Percentiles rank a stretch among this genome's conserved stretches.
Conservation (phyloP, 2,329 filamentous ascomycete species). For the Colletotrichum sp. region DNA sequence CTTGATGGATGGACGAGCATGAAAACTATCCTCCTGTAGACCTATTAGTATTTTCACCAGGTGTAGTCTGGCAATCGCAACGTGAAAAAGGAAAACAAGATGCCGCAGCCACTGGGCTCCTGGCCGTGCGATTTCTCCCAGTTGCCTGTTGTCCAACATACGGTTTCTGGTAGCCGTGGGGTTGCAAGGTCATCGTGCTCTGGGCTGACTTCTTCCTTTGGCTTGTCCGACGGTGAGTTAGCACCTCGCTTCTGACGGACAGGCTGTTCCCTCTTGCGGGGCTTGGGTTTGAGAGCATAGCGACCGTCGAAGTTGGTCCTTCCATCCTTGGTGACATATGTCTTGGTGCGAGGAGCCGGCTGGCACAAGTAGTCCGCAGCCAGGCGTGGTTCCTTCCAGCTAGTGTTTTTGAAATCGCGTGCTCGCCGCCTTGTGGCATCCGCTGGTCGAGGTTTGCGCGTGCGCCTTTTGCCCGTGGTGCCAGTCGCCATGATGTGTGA, state of each 20-base stretch:
- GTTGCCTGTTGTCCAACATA: neutral
- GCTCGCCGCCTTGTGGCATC: neutral
- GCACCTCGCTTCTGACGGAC: neutral
- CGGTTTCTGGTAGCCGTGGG: neutral
- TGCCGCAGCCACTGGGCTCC: constrained; percentile 5
- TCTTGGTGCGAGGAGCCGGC: neutral
- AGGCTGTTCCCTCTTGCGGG: neutral
- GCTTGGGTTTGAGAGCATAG: neutral
- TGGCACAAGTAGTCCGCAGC: neutral
- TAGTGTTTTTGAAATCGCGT: neutral
- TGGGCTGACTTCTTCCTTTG: neutral
- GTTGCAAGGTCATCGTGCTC: neutral
- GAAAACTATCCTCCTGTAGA: constrained; percentile 84
- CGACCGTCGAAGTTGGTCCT: neutral
- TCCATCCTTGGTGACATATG: constrained; percentile 7
- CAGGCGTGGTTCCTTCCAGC: constrained; percentile 16
- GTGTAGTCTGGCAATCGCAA: neutral
- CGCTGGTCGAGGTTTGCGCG: neutral
- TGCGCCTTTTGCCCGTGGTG: neutral
- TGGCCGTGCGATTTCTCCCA: neutral
- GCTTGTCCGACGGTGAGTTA: neutral
- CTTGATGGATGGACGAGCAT: constrained; percentile 82
- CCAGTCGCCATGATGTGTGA: neutral
- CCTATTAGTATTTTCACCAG: neutral
- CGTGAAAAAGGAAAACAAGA: neutral